Evolutionary conservation across 768 basidiomycete genomes (phyloP), one percentile per base, ranked within the genome.

Genomic region (Hypsizygus marmoreus): DNA sequence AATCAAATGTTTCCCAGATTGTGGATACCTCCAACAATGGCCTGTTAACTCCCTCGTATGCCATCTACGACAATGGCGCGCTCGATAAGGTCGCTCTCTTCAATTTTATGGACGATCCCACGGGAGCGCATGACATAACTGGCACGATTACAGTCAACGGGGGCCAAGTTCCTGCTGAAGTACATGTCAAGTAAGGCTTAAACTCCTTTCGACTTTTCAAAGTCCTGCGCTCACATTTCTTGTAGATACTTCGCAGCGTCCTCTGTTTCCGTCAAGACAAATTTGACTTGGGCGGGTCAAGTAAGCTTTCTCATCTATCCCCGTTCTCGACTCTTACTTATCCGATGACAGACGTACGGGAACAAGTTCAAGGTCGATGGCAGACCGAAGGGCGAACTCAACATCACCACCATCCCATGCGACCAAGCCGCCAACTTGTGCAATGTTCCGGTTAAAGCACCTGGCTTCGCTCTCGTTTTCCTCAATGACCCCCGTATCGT

Each of bases 201-300:
- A n/a, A n/a, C n/a, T 16, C 4, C 6, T 13, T 42, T 11, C 24
- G 16, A 11, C 23, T 36, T 38, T 10, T 3, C n/a, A 25, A 34
- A 19, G 12, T 3, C 9, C 1, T 24, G 16, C 22, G 9, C 4
- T 39, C 4, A 14, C 41, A 16, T 22, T 25, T 13, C 13, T 20
- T 33, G 20, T 29, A 80, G 82, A 56, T 87, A 84, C 53, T 69
- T 86, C 14, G 43, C 54, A 0, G 83, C 87, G 0, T 58, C 70
- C 0, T 75, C 76, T 1, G 81, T 87, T 1, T 65, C 77, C 2
- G 75, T 79, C 49, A 83, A 80, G 56, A 71, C 67, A 36, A 81
- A 87, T 57, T 80, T 89, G 47, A 84, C 80, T 0, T 91, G 88
- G 88, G 89, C 85, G 3, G 80, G 81, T 2, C 89, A 87, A 68